Base-by-base conservation (phyloP, 441 rosid genomes). In the Erysimum cheiri region DNA sequence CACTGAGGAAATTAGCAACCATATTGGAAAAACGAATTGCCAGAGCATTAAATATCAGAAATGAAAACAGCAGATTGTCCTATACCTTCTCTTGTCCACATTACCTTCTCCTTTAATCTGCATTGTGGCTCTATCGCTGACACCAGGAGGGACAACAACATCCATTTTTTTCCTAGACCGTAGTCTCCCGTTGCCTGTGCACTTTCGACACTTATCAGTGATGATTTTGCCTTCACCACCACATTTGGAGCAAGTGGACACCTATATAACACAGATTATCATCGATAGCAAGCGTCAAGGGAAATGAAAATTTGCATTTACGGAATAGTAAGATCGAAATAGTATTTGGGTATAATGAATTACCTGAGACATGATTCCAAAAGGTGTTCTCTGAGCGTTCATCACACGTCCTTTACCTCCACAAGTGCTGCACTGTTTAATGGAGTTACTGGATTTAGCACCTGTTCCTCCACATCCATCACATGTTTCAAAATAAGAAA, bases 341-440 rank as follows among this genome's bases (percentile, higher is more conserved):
- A 47, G 71, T 33, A 24, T 6, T 26, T 19, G 35, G 15, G 17
- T 65, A 22, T 52, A 54, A 56, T 14, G 17, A 37, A 7, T 66
- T 46, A 94, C 98, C 92, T 88, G 92, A 41, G 97, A 90, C 84
- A 88, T 85, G 67, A 90, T 79, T 76, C 97, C 98, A 78, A 91
- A 92, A 24, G 98, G 90, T 48, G 98, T 91, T 81, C 83, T 88
- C 77, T 84, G 92, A 69, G 86, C 79, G 72, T 80, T 81, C 86
- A 85, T 82, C 60, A 83, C 87, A 54, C 83, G 89, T 40, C 98
- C 97, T 77, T 84, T 87, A 69, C 97, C 97, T 41, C 88, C 90
- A 80, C 98, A 94, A 41, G 78, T 77, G 49, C 54, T 59, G 74
- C 98, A 92, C 63, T 85, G 60, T 74, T 85, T 83, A 44, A 94